A percentile compares a stretch with the other conserved stretches of the same genome.
Evolutionary conservation across 441 rosid species (phyloP).

Genomic region (Viola pubescens): DNA sequence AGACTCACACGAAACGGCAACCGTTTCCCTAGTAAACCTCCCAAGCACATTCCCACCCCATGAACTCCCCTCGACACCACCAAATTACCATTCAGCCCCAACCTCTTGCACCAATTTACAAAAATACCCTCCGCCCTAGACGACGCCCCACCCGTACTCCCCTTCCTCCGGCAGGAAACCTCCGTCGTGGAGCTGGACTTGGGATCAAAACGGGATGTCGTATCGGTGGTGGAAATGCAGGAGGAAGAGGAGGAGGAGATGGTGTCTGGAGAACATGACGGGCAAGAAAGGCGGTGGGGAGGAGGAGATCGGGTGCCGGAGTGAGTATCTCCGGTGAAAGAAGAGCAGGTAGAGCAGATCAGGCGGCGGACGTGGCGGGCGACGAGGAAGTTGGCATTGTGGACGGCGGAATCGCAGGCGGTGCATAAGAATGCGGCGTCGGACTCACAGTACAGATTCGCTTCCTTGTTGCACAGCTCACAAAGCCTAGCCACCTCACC

Average conservation of each 20-base stretch:
- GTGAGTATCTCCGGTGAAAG: constrained; percentile 21
- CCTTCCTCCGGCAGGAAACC: constrained; percentile 7
- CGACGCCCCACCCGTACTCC: constrained; percentile 4
- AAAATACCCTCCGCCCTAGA: constrained; percentile 32
- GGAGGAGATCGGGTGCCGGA: constrained; percentile 23
- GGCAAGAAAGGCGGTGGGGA: neutral
- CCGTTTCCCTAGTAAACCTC: constrained; percentile 15
- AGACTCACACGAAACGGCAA: constrained; percentile 26
- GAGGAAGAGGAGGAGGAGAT: constrained; percentile 21
- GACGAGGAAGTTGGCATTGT: constrained; percentile 57
- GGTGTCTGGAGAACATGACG: constrained; percentile 2
- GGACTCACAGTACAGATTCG: constrained; percentile 42
- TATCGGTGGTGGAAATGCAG: constrained; percentile 30
- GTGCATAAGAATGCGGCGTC: constrained; percentile 58
- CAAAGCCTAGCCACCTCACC: constrained; percentile 18
- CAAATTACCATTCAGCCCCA: constrained; percentile 26
- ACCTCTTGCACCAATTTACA: constrained; percentile 37
- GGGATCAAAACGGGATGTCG: neutral
- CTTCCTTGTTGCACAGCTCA: constrained; percentile 44
- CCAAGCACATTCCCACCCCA: constrained; percentile 28
- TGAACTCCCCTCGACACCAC: constrained; percentile 26
- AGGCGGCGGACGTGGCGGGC: constrained; percentile 51
- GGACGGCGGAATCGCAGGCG: constrained; percentile 53
- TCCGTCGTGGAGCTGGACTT: constrained; percentile 14
- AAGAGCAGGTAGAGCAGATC: constrained; percentile 36